Base-by-base conservation (phyloP, 768 basidiomycete species). In the Serpula lacrymans region DNA sequence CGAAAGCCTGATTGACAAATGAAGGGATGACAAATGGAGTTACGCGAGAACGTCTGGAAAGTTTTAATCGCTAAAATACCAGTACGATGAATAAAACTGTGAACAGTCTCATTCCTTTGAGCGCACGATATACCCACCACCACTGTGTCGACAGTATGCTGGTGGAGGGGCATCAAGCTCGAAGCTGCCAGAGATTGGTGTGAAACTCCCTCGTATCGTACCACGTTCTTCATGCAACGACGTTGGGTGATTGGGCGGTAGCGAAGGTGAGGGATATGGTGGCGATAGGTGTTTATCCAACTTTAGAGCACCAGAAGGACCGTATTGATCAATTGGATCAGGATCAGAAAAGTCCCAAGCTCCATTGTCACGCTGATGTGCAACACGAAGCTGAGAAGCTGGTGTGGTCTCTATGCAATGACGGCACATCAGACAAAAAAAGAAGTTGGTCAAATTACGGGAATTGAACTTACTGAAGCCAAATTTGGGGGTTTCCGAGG, bases 281-380 rank as follows among this genome's bases (percentile, higher is more conserved):
- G 57, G 57, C 1, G 57, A 14, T 0, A 50, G 56, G 29, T 49
- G 47, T 28, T 37, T 43, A n/a, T n/a, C n/a, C n/a, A n/a, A n/a
- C 27, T 46, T 56, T 9, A 14, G 29, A 6, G 37, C 36, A 30
- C 22, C 3, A 12, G 36, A 21, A 5, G 30, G n/a, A n/a, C 41
- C 37, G 4, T 43, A 9, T 3, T 23, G 8, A 22, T 42, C 26
- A 2, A 12, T 41, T 5, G 41, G 41, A 42, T 60, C 60, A 3
- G 52, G 47, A 27, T 62, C 59, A 0, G 55, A 49, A 55, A 60
- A 62, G 44, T 62, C 60, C 59, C 59, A 60, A 47, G 53, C 52
- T 18, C 33, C 23, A 26, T 55, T 49, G 5, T 43, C 33, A 4
- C 40, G 47, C 34, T 40, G 47, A 28, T 48, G 52, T 0, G 53